Evolutionary conservation across 2,329 filamentous ascomycete genomes (phyloP).

Genomic region (Ophiocordyceps sinensis): DNA sequence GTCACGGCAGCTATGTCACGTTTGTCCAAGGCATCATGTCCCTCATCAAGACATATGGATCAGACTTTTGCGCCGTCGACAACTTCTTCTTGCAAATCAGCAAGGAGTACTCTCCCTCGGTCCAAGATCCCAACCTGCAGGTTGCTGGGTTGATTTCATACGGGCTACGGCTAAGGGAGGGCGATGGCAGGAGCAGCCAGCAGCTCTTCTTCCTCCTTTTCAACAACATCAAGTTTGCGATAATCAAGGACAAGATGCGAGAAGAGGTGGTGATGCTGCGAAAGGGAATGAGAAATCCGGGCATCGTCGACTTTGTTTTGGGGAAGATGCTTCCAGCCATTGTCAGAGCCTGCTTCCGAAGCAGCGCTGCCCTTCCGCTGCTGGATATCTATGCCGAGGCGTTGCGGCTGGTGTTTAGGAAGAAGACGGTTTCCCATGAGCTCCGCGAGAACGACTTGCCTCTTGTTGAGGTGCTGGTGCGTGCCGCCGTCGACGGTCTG

Average conservation of each 20-base stretch:
- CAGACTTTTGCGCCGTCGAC: slow-evolving; percentile 39
- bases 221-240: slow-evolving; percentile 40
- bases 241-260: slow-evolving; percentile 32
- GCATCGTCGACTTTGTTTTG: slow-evolving; percentile 32
- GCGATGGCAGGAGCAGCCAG: slow-evolving; percentile 29
- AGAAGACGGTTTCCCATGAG: slow-evolving; percentile 20
- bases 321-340: slow-evolving; percentile 40
- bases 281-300: slow-evolving; percentile 30
- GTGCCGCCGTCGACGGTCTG: slow-evolving; percentile 14
- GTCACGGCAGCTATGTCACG: slow-evolving; percentile 31
- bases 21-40: slow-evolving; percentile 39
- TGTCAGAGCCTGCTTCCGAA: slow-evolving; percentile 21
- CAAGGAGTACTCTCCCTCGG: slow-evolving; percentile 38
- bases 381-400: slow-evolving; percentile 35
- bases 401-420: slow-evolving; percentile 20
- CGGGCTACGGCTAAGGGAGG: slow-evolving; percentile 38
- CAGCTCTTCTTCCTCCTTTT: slow-evolving; percentile 43
- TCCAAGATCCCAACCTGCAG: slow-evolving; percentile 41
- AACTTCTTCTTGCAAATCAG: slow-evolving; percentile 42
- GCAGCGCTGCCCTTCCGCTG: slow-evolving; percentile 27
- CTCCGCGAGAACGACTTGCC: slow-evolving; percentile 18
- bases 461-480: slow-evolving; percentile 18
- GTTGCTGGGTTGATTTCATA: slow-evolving; percentile 41
- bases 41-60: slow-evolving; percentile 37
- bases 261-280: slow-evolving; percentile 31